Base-by-base conservation (phyloP, 129 eudicot genomes). In the Erigeron canadensis region DNA sequence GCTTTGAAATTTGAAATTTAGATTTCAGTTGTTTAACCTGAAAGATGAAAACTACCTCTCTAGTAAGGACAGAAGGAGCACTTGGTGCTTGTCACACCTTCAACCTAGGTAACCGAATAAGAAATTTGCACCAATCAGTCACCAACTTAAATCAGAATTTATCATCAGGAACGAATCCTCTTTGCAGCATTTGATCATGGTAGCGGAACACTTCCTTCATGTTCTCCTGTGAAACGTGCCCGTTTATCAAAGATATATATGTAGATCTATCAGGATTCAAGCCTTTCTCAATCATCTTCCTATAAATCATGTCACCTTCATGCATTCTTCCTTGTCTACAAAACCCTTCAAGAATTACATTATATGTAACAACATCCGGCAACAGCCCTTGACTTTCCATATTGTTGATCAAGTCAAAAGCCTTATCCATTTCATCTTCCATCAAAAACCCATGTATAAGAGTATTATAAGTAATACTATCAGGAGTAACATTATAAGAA, bases 161-260 rank as follows among this genome's bases (percentile, higher is more conserved):
- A 82, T 87, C 97, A 82, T 87, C 97, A 0, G 91, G 97, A 21
- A 79, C 85, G 62, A 87, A 87, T 15, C 97, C 97, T 78, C 76
- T 81, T 34, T 71, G 80, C 69, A 90, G 70, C 97, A 87, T 90
- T 79, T 83, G 84, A 69, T 90, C 95, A 74, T 90, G 97, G 37
- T 83, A 83, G 81, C 82, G 66, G 79, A 87, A 90, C 8, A 91
- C 97, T 74, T 87, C 89, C 82, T 82, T 81, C 79, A 87, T 48
- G 76, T 91, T 86, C 51, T 85, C 91, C 48, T 91, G 87, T 15
- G 91, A 77, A 63, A 91, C 91, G 60, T 85, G 68, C 16, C 97
- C 97, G 75, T 91, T 86, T 75, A 91, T 88, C 81, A 91, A 77
- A 16, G 86, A 84, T 60, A 82, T 63, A 60, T 66, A 91, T 18